Evolutionary conservation across 2,329 filamentous ascomycete species (phyloP), one percentile per base, ranked within the genome.

Genomic region (Penicillium sp.): DNA sequence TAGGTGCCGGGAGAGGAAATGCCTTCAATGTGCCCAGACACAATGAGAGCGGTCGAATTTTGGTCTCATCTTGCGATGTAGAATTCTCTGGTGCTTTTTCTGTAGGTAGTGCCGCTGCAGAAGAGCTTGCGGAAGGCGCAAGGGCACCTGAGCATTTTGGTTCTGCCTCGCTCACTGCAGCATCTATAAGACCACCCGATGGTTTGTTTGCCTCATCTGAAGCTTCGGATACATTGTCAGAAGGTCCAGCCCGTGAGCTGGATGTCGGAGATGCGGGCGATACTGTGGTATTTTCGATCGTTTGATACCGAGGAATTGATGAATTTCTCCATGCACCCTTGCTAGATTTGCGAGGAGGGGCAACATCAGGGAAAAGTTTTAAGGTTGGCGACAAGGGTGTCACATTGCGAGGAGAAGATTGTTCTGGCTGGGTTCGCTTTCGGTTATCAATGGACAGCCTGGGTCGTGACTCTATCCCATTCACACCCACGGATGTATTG

Each of bases 1-100:
- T 70, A 13, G 73, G 73, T 33, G 72, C 71, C 16, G 73, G 73
- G 21, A 72, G 65, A 59, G 73, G 70, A 38, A 73, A 71, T 15
- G 69, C 62, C 36, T 73, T 62, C 16, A 74, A 63, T 0, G 68
- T 62, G 16, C 64, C 63, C 55, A 68, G 59, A 5, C 67, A 65
- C 40, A 70, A 44, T 0, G 70, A 70, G 5, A 63, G 50, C 11
- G 63, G 63, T 8, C 65, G 68, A 33, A 60, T 41, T 21, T 50
- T 59, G 25, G 33, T 47, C 46, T 62, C 58, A 15, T 34, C 46
- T 33, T 59, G 49, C 2, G 53, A 25, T 19, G 6, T 19, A 9
- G 23, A 27, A 10, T 53, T 43, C n/a, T 58, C 33, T 33, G 48
- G 16, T 3, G 19, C 10, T 11, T 45, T 40, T 31, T 55, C 58